Evolutionary conservation across 345 rosid genomes (phyloP), one percentile per base, ranked within the genome.

Genomic region (Boechera divaricarpa): DNA sequence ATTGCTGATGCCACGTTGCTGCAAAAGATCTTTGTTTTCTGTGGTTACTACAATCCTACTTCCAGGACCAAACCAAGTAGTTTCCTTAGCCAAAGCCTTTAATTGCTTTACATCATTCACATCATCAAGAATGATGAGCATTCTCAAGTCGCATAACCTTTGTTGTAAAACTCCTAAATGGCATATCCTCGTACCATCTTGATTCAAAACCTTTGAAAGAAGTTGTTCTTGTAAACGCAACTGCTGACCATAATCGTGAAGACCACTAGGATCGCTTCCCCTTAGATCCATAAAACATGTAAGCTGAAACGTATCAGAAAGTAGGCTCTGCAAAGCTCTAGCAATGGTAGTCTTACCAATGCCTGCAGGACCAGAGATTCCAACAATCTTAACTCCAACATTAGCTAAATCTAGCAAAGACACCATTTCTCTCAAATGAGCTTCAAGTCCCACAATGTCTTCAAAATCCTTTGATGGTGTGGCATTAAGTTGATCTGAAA

Each of bases 271-370:
- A 36, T 4, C 9, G 13, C 10, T 52, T 39, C 0, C 70, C 29
- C 31, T 66, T 2, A 66, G 1, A 21, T 74, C 72, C 29, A 54
- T 2, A 55, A 74, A 55, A 74, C 31, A 64, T 6, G 3, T 18
- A 66, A 56, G 72, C 1, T 21, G 66, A 31, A 64, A 74, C 8
- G 6, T 41, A 0, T 0, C 0, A 18, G 64, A 36, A 31, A 16
- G 9, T 36, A 0, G 4, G 3, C 7, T 18, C 0, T 10, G 8
- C 6, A 60, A 60, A 36, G 64, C 64, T 18, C 15, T 60, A 0
- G 45, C 64, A 36, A 60, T 16, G 45, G 64, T 60, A 1, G 2
- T 60, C 0, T 60, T 60, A 18, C 64, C 64, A 36, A 60, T 60
- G 0, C 64, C 64, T 5, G 64, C 47, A 42, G 47, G 47, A 11